Evolutionary conservation across 2,329 filamentous ascomycete species (phyloP).

Genomic region (Neonectria sp.): DNA sequence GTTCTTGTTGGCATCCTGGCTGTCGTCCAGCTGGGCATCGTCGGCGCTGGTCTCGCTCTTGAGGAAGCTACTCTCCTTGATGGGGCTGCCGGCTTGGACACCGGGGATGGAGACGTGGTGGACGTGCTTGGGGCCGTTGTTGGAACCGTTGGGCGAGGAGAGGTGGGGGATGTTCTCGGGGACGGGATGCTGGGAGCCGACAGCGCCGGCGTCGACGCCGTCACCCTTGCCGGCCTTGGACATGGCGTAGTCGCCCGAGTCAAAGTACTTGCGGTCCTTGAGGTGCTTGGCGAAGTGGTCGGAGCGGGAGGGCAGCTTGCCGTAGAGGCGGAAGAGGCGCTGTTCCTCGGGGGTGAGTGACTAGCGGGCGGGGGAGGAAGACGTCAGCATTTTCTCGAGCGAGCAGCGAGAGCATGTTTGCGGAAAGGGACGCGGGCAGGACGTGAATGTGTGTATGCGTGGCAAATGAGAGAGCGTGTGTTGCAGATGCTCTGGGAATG

Average conservation of each 20-base stretch:
- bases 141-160: conserved; percentile 70
- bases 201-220: conserved; percentile 91
- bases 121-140: conserved; percentile 56
- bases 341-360: conserved; percentile 95
- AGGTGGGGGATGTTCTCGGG: conserved; percentile 96
- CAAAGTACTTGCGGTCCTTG: conserved; percentile 99
- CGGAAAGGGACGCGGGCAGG: conserved; percentile 7
- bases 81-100: conserved; percentile 80
- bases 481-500: not conserved
- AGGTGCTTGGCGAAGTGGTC: conserved; percentile 98
- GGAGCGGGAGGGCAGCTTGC: conserved; percentile 96
- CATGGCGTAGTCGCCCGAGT: conserved; percentile 96
- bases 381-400: conserved; percentile 38
- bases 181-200: conserved; percentile 94
- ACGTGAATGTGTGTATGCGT: conserved; percentile 3
- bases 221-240: conserved; percentile 98
- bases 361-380: conserved; percentile 62
- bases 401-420: conserved; percentile 11
- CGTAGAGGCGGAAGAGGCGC: conserved; percentile 95
- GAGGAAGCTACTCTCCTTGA: conserved; percentile 92
- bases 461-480: conserved; percentile 14
- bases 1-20: conserved; percentile 54
- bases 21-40: conserved; percentile 28
- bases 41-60: conserved; percentile 83
- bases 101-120: conserved; percentile 61